phyloP scores from a whole-genome alignment of 1,284 basidiomycete species.

The Cutaneotrichosporon cutaneum region DNA sequence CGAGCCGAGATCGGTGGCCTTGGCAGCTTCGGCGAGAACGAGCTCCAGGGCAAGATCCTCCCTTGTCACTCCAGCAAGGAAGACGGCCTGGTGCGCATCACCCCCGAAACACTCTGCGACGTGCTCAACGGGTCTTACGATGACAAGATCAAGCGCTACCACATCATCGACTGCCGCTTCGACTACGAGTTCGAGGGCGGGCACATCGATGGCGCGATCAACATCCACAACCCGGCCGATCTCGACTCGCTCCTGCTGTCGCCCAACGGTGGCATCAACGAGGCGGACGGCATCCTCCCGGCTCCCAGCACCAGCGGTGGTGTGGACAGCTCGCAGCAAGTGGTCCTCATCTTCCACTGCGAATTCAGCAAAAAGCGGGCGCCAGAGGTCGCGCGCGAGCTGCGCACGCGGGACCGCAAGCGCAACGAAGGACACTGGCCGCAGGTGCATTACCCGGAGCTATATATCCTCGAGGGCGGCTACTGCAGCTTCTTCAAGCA shows the following conservation, averaged over 20 bases:
- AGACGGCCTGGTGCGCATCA: conserved; percentile 92
- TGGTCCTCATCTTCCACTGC: conserved; percentile 95
- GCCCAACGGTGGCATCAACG: conserved; percentile 53
- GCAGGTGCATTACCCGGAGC: conserved; percentile 90
- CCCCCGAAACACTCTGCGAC: conserved; percentile 70
- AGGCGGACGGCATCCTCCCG: conserved; percentile 59
- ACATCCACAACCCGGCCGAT: conserved; percentile 78
- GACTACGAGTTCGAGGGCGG: conserved; percentile 95
- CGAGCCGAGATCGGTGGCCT: conserved; percentile 54
- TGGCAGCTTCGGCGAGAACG: conserved; percentile 86
- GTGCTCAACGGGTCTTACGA: conserved; percentile 72
- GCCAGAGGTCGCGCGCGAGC: conserved; percentile 89
- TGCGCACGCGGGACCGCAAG: conserved; percentile 84
- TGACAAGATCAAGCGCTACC: conserved; percentile 64
- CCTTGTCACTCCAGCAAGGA: conserved; percentile 91
- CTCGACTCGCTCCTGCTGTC: conserved; percentile 79
- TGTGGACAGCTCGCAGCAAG: conserved; percentile 59
- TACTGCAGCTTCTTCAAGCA: conserved; percentile 82
- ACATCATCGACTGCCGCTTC: conserved; percentile 94
- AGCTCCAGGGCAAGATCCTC: conserved; percentile 85
- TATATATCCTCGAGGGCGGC: conserved; percentile 95
- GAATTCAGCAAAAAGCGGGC: conserved; percentile 95
- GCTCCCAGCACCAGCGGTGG: conserved; percentile 78
- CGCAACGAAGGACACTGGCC: conserved; percentile 87
- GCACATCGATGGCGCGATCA: conserved; percentile 87